phyloP scores from a whole-genome alignment of 805 yeast genomes.

The Wickerhamomyces chambardii region DNA sequence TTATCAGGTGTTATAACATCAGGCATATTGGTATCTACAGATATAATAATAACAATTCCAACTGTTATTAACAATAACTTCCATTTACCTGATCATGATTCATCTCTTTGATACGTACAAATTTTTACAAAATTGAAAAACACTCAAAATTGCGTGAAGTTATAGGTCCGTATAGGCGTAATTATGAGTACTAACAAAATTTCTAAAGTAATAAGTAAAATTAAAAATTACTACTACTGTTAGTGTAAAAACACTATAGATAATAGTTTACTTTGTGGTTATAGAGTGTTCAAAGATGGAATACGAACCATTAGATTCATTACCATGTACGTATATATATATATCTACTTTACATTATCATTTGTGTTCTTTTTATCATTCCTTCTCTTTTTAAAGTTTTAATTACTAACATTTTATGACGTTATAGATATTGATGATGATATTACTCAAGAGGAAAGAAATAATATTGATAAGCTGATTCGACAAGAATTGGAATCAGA shows the following conservation, averaged over 20 bases:
- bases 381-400: no score
- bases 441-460: slow-evolving; percentile 26
- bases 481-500: slow-evolving; percentile 4
- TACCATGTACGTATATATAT: slow-evolving; percentile 34
- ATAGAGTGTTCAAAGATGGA: no score
- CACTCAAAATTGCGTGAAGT: neutral
- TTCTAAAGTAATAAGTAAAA: no score
- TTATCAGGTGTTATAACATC: no score
- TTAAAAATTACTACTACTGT: neutral
- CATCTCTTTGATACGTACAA: no score
- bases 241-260: neutral
- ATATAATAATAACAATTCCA: no score
- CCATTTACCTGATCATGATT: no score
- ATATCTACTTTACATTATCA: neutral
- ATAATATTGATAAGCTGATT: slow-evolving; percentile 26
- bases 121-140: neutral
- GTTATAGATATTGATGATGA: slow-evolving; percentile 24
- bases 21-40: no score
- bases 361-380: no score
- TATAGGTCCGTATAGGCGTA: neutral
- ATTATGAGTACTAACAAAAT: neutral
- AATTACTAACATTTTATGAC: no score
- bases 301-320: slow-evolving; percentile 27
- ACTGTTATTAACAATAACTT: no score
- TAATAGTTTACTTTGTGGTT: no score